A percentile compares a stretch with the other conserved stretches of the same genome.
These are phyloP conservation scores for Graphium sp. DNA, from an alignment of 2,329 filamentous ascomycete genomes.

Conservation along the genomic window DNA sequence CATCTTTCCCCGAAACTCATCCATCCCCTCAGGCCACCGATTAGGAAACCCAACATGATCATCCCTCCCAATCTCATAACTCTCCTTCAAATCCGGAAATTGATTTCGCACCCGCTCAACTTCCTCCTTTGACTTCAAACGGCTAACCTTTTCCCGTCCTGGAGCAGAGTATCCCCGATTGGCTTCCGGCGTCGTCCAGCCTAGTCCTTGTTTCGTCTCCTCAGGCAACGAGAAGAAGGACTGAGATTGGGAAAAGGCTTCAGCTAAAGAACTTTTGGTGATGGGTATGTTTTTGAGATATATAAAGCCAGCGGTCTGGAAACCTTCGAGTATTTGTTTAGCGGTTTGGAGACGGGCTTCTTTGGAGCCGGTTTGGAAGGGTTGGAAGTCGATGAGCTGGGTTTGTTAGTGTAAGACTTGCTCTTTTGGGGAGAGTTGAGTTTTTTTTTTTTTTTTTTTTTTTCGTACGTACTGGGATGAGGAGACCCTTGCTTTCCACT, in stretches of 20 bases:
- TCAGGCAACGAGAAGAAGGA: constrained; percentile 51
- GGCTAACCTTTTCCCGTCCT: constrained; percentile 55
- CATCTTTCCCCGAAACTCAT: constrained; percentile 57
- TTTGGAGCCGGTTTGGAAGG: constrained; percentile 48
- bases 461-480: constrained; percentile 36
- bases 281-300: constrained; percentile 74
- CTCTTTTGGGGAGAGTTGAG: too few species aligned
- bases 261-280: constrained; percentile 33
- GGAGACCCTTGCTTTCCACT: constrained; percentile 31
- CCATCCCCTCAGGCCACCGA: constrained; percentile 48
- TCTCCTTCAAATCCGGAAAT: constrained; percentile 50
- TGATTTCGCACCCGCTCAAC: constrained; percentile 39
- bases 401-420: constrained; percentile 4
- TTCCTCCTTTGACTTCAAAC: constrained; percentile 32
- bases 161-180: constrained; percentile 59
- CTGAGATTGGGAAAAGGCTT: constrained; percentile 51
- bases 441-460: too few species aligned
- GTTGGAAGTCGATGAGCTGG: constrained; percentile 64
- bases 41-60: constrained; percentile 48
- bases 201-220: constrained; percentile 45
- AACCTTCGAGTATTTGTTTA: constrained; percentile 57
- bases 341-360: constrained; percentile 48
- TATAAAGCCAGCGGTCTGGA: constrained; percentile 77
- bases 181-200: constrained; percentile 55
- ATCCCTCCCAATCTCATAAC: constrained; percentile 47